Percentiles rank a stretch among this genome's conserved stretches.
Conservation (phyloP, 1,284 basidiomycete genomes). For the Trametes sp. region DNA sequence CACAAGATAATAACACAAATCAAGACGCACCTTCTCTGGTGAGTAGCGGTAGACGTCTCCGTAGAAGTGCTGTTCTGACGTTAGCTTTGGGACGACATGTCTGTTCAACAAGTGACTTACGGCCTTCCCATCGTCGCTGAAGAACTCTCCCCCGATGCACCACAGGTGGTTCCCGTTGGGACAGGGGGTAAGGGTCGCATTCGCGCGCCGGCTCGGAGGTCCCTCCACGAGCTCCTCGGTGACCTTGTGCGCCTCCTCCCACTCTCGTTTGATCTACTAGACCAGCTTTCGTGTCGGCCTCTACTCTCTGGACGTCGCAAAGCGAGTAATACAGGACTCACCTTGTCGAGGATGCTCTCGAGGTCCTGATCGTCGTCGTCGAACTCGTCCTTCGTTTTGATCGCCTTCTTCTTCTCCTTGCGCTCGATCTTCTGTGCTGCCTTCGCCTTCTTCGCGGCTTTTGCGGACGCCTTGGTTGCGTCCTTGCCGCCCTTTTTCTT, state of each 20-base stretch:
- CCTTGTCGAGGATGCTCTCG: conserved; percentile 81
- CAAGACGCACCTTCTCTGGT: conserved; percentile 69
- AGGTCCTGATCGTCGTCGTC: conserved; percentile 78
- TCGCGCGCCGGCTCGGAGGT: conserved; percentile 82
- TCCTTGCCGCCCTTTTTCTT: conserved; percentile 57
- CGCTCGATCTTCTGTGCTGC: conserved; percentile 72
- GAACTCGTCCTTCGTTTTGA: conserved; percentile 54
- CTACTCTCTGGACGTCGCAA: background rate
- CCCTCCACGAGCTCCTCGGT: conserved; percentile 81
- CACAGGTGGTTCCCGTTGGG: conserved; percentile 82
- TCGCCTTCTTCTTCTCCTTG: conserved; percentile 72
- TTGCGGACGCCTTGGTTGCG: conserved; percentile 57
- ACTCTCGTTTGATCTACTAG: conserved; percentile 76
- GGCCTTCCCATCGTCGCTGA: conserved; percentile 82
- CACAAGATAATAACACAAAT: background rate
- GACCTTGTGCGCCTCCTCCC: conserved; percentile 77
- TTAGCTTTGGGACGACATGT: conserved; percentile 4
- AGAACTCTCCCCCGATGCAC: conserved; percentile 87
- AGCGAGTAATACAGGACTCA: conserved; percentile 45
- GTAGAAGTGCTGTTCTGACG: conserved; percentile 67
- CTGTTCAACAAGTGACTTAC: conserved; percentile 49
- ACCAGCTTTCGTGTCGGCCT: conserved; percentile 12
- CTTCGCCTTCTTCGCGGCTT: conserved; percentile 79
- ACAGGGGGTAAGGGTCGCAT: conserved; percentile 81
- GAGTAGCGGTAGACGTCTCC: conserved; percentile 84